Conservation (phyloP, 805 yeast species). For the Debaryomyces castellii region DNA sequence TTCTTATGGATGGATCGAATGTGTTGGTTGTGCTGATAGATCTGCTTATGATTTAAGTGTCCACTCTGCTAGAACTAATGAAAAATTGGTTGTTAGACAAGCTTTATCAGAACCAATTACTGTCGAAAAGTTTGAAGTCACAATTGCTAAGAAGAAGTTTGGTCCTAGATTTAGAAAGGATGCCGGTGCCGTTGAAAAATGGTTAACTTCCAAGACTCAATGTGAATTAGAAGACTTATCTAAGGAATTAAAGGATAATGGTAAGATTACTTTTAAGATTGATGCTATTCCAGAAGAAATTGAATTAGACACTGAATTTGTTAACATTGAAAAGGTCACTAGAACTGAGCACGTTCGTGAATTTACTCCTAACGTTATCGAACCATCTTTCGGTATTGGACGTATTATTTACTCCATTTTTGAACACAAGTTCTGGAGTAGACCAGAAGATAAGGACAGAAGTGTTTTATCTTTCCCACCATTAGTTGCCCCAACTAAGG, state of each 20-base stretch:
- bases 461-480: constrained; percentile 90
- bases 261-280: constrained; percentile 65
- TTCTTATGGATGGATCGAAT: constrained; percentile 98
- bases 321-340: constrained; percentile 74
- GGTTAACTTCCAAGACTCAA: constrained; percentile 74
- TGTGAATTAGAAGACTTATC: constrained; percentile 79
- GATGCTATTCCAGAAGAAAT: constrained; percentile 63
- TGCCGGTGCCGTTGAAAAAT: constrained; percentile 87
- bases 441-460: constrained; percentile 88
- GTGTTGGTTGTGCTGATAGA: constrained; percentile 99
- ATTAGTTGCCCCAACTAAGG: constrained; percentile 96
- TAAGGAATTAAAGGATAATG: constrained; percentile 59
- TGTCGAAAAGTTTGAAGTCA: constrained; percentile 82
- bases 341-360: constrained; percentile 91
- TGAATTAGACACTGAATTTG: constrained; percentile 71
- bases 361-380: constrained; percentile 94
- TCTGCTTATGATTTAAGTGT: constrained; percentile 96
- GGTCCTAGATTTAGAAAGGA: constrained; percentile 98
- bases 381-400: constrained; percentile 99
- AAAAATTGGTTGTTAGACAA: constrained; percentile 92
- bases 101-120: constrained; percentile 79
- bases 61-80: constrained; percentile 92
- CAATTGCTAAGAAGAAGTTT: constrained; percentile 89
- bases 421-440: constrained; percentile 93
- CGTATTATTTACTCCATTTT: constrained; percentile 90